Evolutionary conservation across 2,329 filamentous ascomycete species (phyloP).

Genomic region (Trichoderma harzianum): DNA sequence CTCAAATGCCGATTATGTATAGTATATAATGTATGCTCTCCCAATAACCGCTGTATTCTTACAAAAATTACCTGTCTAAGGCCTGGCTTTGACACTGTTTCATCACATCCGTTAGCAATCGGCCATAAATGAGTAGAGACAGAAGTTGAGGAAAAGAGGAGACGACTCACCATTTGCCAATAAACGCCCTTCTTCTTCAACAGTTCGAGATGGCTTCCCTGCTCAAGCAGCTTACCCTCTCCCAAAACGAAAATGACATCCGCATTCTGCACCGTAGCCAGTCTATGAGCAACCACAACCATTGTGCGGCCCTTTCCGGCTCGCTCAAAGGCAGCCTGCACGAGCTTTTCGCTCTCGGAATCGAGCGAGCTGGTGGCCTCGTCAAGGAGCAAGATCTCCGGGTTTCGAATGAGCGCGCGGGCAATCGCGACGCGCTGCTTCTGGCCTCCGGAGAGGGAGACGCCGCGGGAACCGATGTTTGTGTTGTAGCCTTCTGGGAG

Average conservation of each 20-base stretch:
- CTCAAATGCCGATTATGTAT: background rate
- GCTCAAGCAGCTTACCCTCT: conserved; percentile 54
- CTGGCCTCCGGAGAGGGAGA: conserved; percentile 67
- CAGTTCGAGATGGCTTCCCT: conserved; percentile 51
- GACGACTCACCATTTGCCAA: conserved; percentile 53
- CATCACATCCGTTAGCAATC: conserved; percentile 24
- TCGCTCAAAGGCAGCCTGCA: conserved; percentile 65
- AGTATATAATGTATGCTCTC: background rate
- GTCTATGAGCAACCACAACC: conserved; percentile 72
- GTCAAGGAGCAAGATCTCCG: conserved; percentile 64
- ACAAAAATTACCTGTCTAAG: conserved; percentile 43
- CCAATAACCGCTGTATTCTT: background rate
- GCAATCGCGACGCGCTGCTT: conserved; percentile 69
- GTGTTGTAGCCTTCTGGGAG: conserved; percentile 68
- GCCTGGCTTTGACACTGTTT: conserved; percentile 57
- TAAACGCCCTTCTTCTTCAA: conserved; percentile 52
- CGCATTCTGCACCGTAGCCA: conserved; percentile 74
- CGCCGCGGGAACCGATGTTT: conserved; percentile 62
- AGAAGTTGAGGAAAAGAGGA: background rate
- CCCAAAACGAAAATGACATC: conserved; percentile 79
- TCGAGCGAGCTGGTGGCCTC: conserved; percentile 71
- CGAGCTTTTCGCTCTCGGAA: conserved; percentile 58
- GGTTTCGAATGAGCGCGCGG: conserved; percentile 63
- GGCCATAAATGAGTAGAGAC: background rate
- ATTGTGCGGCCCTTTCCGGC: conserved; percentile 61